phyloP scores from a whole-genome alignment of 1,284 basidiomycete species.

The Pascua guehoae region DNA sequence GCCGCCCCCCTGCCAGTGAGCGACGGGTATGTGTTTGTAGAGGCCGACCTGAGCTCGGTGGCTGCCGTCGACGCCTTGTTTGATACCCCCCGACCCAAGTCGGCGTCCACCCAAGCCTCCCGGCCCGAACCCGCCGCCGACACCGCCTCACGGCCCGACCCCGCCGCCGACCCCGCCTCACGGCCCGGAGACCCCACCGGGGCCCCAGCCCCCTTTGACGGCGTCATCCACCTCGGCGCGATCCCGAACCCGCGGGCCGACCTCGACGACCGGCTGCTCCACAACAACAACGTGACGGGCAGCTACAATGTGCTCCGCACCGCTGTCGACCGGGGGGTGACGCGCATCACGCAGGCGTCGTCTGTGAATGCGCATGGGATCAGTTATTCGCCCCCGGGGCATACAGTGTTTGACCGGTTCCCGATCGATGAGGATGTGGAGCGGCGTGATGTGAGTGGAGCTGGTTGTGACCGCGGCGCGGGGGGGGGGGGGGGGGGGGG shows the following conservation, averaged over 20 bases:
- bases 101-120: too few relatives aligned
- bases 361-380: slow-evolving; percentile 41
- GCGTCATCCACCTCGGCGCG: slow-evolving; percentile 47
- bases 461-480: too few relatives aligned
- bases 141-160: too few relatives aligned
- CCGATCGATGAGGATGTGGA: slow-evolving; percentile 35
- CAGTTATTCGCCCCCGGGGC: slow-evolving; percentile 27
- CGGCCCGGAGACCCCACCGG: too few relatives aligned
- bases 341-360: slow-evolving; percentile 45
- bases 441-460: slow-evolving; percentile 29
- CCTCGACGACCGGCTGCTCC: slow-evolving; percentile 33
- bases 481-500: too few relatives aligned
- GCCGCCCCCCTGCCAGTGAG: slow-evolving; percentile 1
- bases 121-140: too few relatives aligned
- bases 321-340: slow-evolving; percentile 35
- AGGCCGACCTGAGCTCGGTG: slow-evolving; percentile 32
- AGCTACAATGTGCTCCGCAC: slow-evolving; percentile 45
- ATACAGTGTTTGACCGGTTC: slow-evolving; percentile 28
- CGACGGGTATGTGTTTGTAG: slow-evolving; percentile 12
- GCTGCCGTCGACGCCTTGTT: slow-evolving; percentile 28
- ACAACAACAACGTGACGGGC: slow-evolving; percentile 42
- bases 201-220: slow-evolving; percentile 23
- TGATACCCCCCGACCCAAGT: slow-evolving; percentile 7
- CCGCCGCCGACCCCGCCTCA: too few relatives aligned
- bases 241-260: slow-evolving; percentile 35